Conservation (phyloP, 345 rosid genomes). For the Citrus cavaleriei region DNA sequence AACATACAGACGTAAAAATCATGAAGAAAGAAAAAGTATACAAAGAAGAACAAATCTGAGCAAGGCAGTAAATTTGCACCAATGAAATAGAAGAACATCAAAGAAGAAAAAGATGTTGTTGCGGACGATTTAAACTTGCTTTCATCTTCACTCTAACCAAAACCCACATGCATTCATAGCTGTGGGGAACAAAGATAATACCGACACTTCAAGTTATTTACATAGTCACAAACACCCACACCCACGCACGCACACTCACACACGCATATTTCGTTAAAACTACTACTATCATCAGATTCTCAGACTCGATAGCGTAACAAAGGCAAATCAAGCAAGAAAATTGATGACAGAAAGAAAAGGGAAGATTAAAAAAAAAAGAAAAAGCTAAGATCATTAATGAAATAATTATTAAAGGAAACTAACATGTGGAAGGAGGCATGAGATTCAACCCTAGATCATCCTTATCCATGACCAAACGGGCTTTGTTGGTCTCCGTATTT, state of each 20-base stretch:
- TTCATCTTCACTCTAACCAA: slow-evolving; percentile 32
- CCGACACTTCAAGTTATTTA: slow-evolving; percentile 37
- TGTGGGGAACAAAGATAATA: slow-evolving; percentile 26
- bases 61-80: slow-evolving; percentile 29
- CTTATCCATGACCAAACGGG: slow-evolving; percentile 72
- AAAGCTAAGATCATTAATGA: slow-evolving; percentile 14
- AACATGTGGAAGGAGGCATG: slow-evolving; percentile 68
- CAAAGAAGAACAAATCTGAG: not conserved
- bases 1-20: slow-evolving; percentile 31
- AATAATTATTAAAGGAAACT: slow-evolving; percentile 12
- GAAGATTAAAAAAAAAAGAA: not conserved
- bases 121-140: slow-evolving; percentile 17
- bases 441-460: slow-evolving; percentile 81
- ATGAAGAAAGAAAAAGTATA: slow-evolving; percentile 10
- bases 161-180: slow-evolving; percentile 43
- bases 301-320: slow-evolving; percentile 15
- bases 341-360: slow-evolving; percentile 11
- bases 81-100: slow-evolving; percentile 23
- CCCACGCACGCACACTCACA: slow-evolving; percentile 38
- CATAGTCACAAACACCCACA: slow-evolving; percentile 41
- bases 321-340: slow-evolving; percentile 15
- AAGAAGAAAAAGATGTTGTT: slow-evolving; percentile 12
- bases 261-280: slow-evolving; percentile 22
- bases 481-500: slow-evolving; percentile 43
- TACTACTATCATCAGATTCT: slow-evolving; percentile 19